Percentiles rank a stretch among this genome's conserved stretches.
Evolutionary conservation across 2,329 filamentous ascomycete genomes (phyloP).

Genomic region (Stachybotrys elegans): DNA sequence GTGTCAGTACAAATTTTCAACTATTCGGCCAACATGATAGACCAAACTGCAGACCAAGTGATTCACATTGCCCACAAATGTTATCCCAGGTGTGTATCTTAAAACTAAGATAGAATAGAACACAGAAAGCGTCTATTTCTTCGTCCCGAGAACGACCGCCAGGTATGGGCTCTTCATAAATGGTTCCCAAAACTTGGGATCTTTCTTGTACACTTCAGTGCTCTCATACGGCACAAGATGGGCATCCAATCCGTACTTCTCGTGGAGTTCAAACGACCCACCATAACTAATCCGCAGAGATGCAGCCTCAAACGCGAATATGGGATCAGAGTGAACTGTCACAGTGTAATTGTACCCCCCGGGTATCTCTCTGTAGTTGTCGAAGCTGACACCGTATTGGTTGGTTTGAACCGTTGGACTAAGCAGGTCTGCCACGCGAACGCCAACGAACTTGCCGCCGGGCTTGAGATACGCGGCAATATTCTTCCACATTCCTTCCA

Average conservation of each 20-base stretch:
- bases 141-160: not conserved
- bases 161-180: not conserved
- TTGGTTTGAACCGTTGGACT: not conserved
- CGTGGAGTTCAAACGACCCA: not conserved
- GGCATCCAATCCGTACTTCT: constrained; percentile 4
- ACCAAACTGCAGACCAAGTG: too few relatives aligned
- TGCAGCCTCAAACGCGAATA: not conserved
- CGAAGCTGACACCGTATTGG: not conserved
- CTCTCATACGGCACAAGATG: constrained; percentile 1
- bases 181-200: constrained; percentile 5
- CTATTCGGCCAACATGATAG: too few relatives aligned
- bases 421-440: not conserved
- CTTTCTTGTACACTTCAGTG: not conserved
- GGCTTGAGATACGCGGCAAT: constrained; percentile 3
- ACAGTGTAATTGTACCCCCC: constrained; percentile 1
- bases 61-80: too few relatives aligned
- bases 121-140: too few relatives aligned
- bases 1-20: too few relatives aligned
- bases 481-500: constrained; percentile 6
- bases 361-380: not conserved
- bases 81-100: too few relatives aligned
- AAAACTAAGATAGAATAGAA: too few relatives aligned
- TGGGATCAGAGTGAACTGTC: not conserved
- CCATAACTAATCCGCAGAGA: not conserved
- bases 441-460: constrained; percentile 6